These are phyloP conservation scores for Luffa aegyptiaca DNA, from an alignment of 306 rosid genomes.

Conservation along the genomic window DNA sequence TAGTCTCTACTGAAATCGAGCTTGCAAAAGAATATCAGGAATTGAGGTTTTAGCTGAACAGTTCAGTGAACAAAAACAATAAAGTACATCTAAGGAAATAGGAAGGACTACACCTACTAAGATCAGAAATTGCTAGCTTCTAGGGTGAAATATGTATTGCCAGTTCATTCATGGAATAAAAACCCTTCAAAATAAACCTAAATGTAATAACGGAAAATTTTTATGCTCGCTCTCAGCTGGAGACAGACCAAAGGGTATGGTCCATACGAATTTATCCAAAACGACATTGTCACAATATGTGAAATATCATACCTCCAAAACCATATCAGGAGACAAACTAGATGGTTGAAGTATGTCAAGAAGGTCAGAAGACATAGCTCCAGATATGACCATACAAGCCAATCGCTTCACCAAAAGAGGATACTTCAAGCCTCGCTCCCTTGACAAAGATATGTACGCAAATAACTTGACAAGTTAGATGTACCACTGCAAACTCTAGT, in stretches of 20 bases:
- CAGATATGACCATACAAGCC: conserved; percentile 83
- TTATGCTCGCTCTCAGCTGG: neutral
- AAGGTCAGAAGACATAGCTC: conserved; percentile 41
- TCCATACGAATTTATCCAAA: neutral
- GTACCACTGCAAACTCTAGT: neutral
- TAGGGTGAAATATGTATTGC: neutral
- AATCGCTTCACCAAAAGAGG: conserved; percentile 83
- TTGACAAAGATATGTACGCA: conserved; percentile 20
- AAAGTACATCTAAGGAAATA: neutral
- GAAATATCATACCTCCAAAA: conserved; percentile 33
- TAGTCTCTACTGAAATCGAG: neutral
- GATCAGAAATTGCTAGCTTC: neutral
- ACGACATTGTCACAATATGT: neutral
- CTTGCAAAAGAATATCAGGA: neutral
- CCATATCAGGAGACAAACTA: conserved; percentile 49
- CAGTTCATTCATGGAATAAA: neutral
- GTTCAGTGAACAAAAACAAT: neutral
- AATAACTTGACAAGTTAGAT: neutral
- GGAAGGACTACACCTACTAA: neutral
- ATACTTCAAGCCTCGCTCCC: conserved; percentile 66
- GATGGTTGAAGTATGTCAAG: conserved; percentile 90
- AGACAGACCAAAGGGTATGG: neutral
- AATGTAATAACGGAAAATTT: neutral
- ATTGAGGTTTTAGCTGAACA: neutral
- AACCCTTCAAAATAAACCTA: neutral